Evolutionary conservation across 306 rosid species (phyloP).

Genomic region (Inga leiocalycina): DNA sequence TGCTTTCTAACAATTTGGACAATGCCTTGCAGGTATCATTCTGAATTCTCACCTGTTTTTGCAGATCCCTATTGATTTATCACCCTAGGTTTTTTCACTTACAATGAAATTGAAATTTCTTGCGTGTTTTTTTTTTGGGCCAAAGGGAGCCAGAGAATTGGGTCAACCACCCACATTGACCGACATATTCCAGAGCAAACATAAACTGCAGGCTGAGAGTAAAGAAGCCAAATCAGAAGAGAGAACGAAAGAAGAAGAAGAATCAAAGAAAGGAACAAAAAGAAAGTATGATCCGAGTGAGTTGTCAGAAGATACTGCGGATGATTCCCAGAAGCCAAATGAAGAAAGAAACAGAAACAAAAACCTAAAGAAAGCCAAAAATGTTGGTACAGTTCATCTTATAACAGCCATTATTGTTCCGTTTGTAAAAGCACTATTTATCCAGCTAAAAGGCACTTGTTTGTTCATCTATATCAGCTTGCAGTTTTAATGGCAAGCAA

Average conservation of each 20-base stretch:
- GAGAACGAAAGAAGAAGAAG: slow-evolving; percentile 40
- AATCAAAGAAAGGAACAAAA: slow-evolving; percentile 59
- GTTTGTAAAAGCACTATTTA: neutral
- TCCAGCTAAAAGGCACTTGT: slow-evolving; percentile 21
- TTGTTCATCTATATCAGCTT: slow-evolving; percentile 47
- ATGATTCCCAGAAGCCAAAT: slow-evolving; percentile 43
- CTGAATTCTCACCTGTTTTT: neutral
- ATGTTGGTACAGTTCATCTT: slow-evolving; percentile 45
- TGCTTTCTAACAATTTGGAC: slow-evolving; percentile 76
- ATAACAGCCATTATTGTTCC: neutral
- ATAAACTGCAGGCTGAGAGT: slow-evolving; percentile 40
- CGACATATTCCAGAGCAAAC: slow-evolving; percentile 66
- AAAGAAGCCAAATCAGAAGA: slow-evolving; percentile 36
- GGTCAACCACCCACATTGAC: slow-evolving; percentile 80
- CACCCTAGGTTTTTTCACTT: neutral
- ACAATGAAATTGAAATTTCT: neutral
- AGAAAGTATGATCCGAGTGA: slow-evolving; percentile 67
- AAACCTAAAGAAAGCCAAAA: slow-evolving; percentile 80
- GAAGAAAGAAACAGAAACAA: slow-evolving; percentile 44
- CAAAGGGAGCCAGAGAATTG: slow-evolving; percentile 79
- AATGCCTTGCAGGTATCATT: slow-evolving; percentile 72
- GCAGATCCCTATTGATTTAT: neutral
- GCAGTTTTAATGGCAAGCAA: slow-evolving; percentile 88
- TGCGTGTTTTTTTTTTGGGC: neutral
- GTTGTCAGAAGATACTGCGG: slow-evolving; percentile 50